phyloP scores from a whole-genome alignment of 1,139 yeast genomes.

The Magnusiomyces suaveolens region DNA sequence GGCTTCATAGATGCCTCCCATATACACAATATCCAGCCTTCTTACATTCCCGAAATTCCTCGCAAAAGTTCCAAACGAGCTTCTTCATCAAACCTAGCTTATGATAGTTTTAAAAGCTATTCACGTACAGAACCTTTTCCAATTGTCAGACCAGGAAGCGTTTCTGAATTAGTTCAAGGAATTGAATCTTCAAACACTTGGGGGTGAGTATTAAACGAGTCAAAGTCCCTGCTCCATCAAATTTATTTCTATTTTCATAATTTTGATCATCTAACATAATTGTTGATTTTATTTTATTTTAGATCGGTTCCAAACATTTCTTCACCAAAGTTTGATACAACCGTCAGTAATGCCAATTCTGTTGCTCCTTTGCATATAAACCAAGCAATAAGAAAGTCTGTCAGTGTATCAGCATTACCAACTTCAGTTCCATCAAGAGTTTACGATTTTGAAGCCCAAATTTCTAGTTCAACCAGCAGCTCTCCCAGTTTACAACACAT shows the following conservation, averaged over 20 bases:
- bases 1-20: neutral
- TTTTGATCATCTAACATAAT: neutral
- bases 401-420: neutral
- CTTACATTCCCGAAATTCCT: neutral
- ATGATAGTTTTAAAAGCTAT: neutral
- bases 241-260: too few species aligned
- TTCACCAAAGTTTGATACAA: neutral
- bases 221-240: neutral
- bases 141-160: neutral
- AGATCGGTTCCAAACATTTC: neutral
- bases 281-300: neutral
- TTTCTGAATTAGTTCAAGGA: neutral
- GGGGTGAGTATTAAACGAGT: neutral
- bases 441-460: neutral
- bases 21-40: neutral
- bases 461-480: neutral
- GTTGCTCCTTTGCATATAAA: neutral
- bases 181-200: neutral
- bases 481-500: too few species aligned
- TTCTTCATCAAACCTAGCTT: neutral
- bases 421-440: neutral
- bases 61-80: neutral
- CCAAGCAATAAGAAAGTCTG: neutral
- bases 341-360: neutral
- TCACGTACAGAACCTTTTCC: neutral